Evolutionary conservation across 225 moss, liverwort and hornwort genomes (phyloP), one percentile per base, ranked within the genome.

Genomic region (Anthoceros angustus): DNA sequence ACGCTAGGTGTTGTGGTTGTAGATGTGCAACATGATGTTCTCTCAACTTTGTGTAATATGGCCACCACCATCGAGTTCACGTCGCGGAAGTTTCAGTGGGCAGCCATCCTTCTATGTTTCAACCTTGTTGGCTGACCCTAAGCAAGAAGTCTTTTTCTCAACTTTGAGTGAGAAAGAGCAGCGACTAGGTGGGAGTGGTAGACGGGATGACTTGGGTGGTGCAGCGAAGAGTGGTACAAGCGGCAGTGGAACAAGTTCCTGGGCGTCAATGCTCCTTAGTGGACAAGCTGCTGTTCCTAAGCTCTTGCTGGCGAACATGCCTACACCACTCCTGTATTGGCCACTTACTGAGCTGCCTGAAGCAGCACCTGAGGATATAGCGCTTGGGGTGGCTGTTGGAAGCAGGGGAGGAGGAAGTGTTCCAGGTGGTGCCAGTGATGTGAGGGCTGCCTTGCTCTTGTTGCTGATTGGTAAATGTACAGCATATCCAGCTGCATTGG

Each of bases 21-120:
- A 98, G 92, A 98, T 98, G 98, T 98, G 98, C 86, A 92, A 92
- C 70, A 89, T 98, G 98, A 98, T 98, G 89, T 89, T 98, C 71
- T 84, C 87, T 72, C 98, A 98, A 66, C 79, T 98, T 3, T 98
- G 91, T 75, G 84, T 98, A 61, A 87, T 80, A 70, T 98, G 87
- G 85, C 92, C 98, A 20, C 80, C 75, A 61, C 70, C 75, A 55
- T 75, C 81, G 63, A 46, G 68, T 18, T 72, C 82, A 45, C 40
- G 72, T 41, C 63, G 50, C 55, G 68, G 70, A 66, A 72, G 55
- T 55, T 23, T 55, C 23, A 55, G n/a, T 15, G 55, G 75, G 49
- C 75, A 71, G 41, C 64, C 65, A 43, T 63, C 69, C 4, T 50
- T 39, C 61, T 72, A 67, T 62, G 73, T 71, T 40, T 61, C 68